Conservation (phyloP, 2,329 filamentous ascomycete species). For the Trichoderma sp. region DNA sequence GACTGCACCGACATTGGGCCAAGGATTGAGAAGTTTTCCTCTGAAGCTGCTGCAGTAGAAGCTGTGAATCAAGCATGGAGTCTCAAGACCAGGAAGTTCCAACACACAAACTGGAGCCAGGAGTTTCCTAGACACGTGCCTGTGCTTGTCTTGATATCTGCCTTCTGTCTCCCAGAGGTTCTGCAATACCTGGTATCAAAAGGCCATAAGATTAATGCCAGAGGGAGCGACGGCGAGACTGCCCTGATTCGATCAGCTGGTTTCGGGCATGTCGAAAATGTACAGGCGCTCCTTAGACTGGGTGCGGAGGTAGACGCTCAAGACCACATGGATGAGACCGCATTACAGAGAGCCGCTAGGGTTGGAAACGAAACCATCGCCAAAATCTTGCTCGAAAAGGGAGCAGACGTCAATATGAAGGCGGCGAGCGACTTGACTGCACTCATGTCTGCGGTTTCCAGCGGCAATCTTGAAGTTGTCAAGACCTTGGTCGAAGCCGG, state of each 20-base stretch:
- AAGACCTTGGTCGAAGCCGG: not conserved
- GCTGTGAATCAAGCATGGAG: not conserved
- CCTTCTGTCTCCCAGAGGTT: not conserved
- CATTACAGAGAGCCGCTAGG: conserved; percentile 14
- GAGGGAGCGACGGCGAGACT: not conserved
- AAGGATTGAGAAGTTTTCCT: not conserved
- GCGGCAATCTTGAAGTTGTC: conserved; percentile 3
- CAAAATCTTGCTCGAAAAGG: not conserved
- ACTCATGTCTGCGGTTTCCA: conserved; percentile 20
- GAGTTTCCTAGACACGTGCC: not conserved
- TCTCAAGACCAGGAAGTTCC: not conserved
- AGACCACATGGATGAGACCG: conserved; percentile 18
- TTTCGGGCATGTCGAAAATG: not conserved
- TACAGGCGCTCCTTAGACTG: not conserved
- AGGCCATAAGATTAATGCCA: not conserved
- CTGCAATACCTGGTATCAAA: not conserved
- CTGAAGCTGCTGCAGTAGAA: not conserved
- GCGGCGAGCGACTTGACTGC: conserved; percentile 13
- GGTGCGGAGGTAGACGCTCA: not conserved
- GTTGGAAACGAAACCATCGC: not conserved
- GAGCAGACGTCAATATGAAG: conserved; percentile 16
- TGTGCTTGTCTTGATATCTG: not conserved
- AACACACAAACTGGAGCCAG: conserved; percentile 1
- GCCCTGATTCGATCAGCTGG: not conserved
- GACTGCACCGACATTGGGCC: not conserved